Evolutionary conservation across 805 yeast species (phyloP).

Genomic region (Komagataella phaffii): DNA sequence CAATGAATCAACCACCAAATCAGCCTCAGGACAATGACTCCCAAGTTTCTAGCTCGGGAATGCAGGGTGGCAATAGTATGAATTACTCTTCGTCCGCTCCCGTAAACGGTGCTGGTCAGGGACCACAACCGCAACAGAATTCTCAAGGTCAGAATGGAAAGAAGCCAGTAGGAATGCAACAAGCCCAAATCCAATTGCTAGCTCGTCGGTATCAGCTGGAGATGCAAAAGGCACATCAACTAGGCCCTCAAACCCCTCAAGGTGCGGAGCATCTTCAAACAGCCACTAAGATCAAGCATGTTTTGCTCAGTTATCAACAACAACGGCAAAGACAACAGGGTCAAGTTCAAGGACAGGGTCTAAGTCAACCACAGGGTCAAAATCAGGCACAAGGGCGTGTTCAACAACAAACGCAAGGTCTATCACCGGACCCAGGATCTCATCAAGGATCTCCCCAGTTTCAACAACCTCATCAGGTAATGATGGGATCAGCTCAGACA

Average conservation of each 20-base stretch:
- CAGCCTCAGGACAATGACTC: conserved; percentile 3
- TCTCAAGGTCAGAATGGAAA: conserved; percentile 9
- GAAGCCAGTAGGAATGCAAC: conserved; percentile 20
- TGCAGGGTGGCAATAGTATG: neutral
- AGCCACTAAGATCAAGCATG: conserved; percentile 50
- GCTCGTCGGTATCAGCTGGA: conserved; percentile 46
- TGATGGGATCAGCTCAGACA: neutral
- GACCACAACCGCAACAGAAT: conserved; percentile 5
- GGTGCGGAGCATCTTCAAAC: conserved; percentile 51
- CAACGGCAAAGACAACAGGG: conserved; percentile 11
- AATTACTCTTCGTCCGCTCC: neutral
- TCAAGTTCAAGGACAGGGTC: conserved; percentile 10
- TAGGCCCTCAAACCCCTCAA: conserved; percentile 44
- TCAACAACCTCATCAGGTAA: conserved; percentile 4
- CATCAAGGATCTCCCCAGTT: conserved; percentile 1
- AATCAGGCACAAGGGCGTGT: conserved; percentile 4
- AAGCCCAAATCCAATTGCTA: conserved; percentile 42
- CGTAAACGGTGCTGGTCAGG: conserved; percentile 3
- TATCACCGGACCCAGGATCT: neutral
- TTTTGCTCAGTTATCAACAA: conserved; percentile 32
- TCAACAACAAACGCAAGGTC: neutral
- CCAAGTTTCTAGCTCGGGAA: neutral
- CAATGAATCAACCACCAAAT: conserved; percentile 4
- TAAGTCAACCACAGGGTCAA: conserved; percentile 9
- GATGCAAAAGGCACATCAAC: conserved; percentile 46